Conservation (phyloP, 495 filamentous ascomycete genomes). For the Hypoxylon lienhwacheense region DNA sequence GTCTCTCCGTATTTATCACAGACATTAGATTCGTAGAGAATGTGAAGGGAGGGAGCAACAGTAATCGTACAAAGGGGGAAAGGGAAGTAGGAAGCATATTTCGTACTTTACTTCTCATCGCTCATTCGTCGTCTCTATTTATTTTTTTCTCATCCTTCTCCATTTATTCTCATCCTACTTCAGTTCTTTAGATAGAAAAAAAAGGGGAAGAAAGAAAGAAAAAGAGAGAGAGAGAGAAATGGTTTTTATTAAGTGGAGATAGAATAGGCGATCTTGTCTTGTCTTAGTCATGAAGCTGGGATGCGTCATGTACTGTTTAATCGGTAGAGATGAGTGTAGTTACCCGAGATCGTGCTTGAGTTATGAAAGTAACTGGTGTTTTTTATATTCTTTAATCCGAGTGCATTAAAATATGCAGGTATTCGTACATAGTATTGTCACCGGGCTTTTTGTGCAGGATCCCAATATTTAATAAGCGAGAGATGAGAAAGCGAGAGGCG, state of each 20-base stretch:
- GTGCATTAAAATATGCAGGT: neutral
- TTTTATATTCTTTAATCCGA: too few species aligned
- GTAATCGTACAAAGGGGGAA: conserved; percentile 21
- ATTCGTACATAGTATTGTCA: neutral
- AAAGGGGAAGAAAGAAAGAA: too few species aligned
- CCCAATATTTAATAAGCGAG: too few species aligned
- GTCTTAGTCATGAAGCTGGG: conserved; percentile 1
- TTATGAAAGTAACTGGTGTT: conserved; percentile 5
- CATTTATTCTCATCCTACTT: neutral
- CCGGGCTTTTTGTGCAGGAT: too few species aligned
- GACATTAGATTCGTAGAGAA: neutral
- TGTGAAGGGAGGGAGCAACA: neutral
- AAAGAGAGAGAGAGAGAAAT: neutral
- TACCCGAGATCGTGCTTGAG: conserved; percentile 10
- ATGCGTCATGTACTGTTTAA: neutral
- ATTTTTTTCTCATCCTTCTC: conserved; percentile 1
- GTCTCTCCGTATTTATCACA: too few species aligned
- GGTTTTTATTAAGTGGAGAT: conserved; percentile 8
- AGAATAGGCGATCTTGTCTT: neutral
- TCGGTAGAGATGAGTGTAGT: conserved; percentile 6
- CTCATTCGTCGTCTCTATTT: conserved; percentile 18
- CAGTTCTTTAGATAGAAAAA: neutral
- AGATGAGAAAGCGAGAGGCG: too few species aligned
- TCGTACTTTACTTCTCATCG: conserved; percentile 25
- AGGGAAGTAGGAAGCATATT: conserved; percentile 18